A percentile compares a stretch with the other conserved stretches of the same genome.
Conservation (phyloP, 441 rosid species). For the Rhodomyrtus psidioides region DNA sequence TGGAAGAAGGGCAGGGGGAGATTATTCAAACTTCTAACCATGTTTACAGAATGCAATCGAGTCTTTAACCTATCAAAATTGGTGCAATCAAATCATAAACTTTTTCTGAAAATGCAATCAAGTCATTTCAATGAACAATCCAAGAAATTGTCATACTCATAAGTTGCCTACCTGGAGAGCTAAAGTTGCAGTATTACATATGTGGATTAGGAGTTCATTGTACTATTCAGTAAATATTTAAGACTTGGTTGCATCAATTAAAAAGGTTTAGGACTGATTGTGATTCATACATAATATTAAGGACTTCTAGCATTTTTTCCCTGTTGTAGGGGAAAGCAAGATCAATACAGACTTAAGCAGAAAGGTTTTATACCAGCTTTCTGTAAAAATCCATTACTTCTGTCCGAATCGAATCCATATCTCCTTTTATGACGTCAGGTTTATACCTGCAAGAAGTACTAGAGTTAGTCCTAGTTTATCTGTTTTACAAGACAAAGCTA, state of each 20-base stretch:
- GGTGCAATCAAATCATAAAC: not conserved
- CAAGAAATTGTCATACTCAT: not conserved
- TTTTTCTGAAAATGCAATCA: not conserved
- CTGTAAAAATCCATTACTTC: conserved; percentile 60
- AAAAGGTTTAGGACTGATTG: not conserved
- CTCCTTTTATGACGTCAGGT: conserved; percentile 87
- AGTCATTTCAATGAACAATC: not conserved
- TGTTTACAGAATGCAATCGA: not conserved
- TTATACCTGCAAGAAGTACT: conserved; percentile 44
- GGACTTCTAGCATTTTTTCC: not conserved
- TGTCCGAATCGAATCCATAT: conserved; percentile 75
- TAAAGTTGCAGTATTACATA: not conserved
- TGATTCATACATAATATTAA: not conserved
- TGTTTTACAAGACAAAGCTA: not conserved
- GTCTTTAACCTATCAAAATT: not conserved
- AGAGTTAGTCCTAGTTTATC: not conserved
- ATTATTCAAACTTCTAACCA: not conserved
- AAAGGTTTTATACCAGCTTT: conserved; percentile 30
- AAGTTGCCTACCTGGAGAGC: not conserved
- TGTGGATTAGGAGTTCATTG: not conserved
- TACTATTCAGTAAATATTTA: not conserved
- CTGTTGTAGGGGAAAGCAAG: not conserved
- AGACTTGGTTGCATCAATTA: not conserved
- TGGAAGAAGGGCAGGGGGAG: not conserved
- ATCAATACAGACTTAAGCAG: not conserved